A percentile compares a stretch with the other conserved stretches of the same genome.
Evolutionary conservation across 2,329 filamentous ascomycete genomes (phyloP).

Genomic region (Didymella glomerata): DNA sequence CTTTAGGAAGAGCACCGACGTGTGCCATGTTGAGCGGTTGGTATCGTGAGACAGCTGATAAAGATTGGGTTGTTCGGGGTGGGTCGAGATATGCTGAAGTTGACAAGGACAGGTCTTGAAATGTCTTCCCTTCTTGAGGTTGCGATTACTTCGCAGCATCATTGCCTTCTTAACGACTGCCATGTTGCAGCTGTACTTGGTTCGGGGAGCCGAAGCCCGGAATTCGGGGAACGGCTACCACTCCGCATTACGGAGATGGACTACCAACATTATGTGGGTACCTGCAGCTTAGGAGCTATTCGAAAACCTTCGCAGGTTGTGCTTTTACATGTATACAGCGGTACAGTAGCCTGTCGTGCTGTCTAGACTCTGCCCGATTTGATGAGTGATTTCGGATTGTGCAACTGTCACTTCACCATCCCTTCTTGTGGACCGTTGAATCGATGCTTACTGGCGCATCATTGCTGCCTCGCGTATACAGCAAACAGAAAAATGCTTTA

Average conservation of each 20-base stretch:
- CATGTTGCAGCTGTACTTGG: conserved; percentile 15
- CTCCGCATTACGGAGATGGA: conserved; percentile 26
- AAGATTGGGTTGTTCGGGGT: neutral
- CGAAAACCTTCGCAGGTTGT: too few relatives aligned
- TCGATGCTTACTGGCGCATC: neutral
- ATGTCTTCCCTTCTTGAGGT: neutral
- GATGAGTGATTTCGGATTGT: neutral
- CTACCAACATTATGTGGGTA: conserved; percentile 1
- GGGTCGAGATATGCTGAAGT: neutral
- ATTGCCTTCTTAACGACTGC: neutral
- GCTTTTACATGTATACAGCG: neutral
- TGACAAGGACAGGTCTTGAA: neutral
- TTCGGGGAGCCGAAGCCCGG: conserved; percentile 39
- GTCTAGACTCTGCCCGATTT: neutral
- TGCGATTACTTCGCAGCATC: neutral
- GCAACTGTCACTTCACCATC: neutral
- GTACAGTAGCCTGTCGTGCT: neutral
- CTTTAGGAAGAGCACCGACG: conserved; percentile 41
- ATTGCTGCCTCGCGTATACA: neutral
- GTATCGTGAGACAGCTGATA: neutral
- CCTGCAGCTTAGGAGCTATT: neutral
- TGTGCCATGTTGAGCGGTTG: conserved; percentile 41
- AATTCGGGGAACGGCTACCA: conserved; percentile 21
- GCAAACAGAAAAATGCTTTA: neutral
- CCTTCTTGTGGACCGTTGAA: neutral